Conservation (phyloP, 192 early-diverging fungal species). For the Rhizophagus clarus region DNA sequence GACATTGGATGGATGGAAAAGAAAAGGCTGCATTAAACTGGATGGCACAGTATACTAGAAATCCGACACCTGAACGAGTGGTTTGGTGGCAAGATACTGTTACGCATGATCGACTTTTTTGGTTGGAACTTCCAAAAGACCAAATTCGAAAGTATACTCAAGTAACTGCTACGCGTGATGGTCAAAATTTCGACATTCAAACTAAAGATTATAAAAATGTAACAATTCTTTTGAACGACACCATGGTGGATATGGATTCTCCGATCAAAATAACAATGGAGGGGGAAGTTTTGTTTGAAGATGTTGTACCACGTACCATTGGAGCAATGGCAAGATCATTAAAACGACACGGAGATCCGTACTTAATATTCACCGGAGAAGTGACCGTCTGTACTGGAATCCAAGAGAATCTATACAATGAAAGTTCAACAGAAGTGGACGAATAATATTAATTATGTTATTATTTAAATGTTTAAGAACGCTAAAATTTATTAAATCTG, state of each 20-base stretch:
- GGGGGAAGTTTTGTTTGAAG: not conserved
- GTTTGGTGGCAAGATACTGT: not conserved
- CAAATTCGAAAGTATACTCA: not conserved
- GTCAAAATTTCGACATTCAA: not conserved
- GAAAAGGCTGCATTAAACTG: not conserved
- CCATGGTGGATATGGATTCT: conserved; percentile 1
- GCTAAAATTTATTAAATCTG: no score
- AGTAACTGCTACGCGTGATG: conserved; percentile 3
- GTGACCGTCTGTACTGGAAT: conserved; percentile 2
- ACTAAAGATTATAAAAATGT: conserved; percentile 2
- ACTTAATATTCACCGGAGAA: conserved; percentile 9
- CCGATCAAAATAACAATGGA: not conserved
- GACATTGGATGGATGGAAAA: not conserved
- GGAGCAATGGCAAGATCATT: not conserved
- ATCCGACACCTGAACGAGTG: not conserved
- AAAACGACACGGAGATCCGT: not conserved
- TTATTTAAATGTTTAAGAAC: no score
- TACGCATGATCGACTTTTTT: not conserved
- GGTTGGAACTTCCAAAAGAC: not conserved
- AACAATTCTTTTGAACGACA: conserved; percentile 6
- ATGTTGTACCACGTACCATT: not conserved
- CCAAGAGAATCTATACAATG: no score
- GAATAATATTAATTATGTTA: no score
- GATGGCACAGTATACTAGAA: conserved; percentile 1
- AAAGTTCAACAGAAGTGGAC: no score